These are phyloP conservation scores for Alisma plantagoaquatica DNA, from an alignment of 106 monocot species.

Conservation along the genomic window DNA sequence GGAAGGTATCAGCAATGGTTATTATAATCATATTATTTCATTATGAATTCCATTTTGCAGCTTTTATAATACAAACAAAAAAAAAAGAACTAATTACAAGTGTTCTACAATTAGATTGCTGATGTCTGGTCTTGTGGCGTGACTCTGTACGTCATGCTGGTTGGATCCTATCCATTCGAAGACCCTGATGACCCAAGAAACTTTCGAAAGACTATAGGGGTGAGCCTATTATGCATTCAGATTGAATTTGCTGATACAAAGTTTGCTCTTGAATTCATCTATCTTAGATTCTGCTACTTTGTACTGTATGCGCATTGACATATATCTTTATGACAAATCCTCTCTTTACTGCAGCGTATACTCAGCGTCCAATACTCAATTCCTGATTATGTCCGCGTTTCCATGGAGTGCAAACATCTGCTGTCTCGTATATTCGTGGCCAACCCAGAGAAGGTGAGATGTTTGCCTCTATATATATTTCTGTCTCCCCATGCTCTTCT, in stretches of 20 bases:
- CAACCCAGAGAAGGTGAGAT: conserved; percentile 60
- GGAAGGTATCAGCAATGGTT: conserved; percentile 39
- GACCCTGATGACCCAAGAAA: conserved; percentile 80
- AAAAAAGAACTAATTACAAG: no score
- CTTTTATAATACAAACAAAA: no score
- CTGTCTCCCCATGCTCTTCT: no score
- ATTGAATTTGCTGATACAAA: background rate
- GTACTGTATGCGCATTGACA: background rate
- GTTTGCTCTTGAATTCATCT: background rate
- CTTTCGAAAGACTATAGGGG: conserved; percentile 73
- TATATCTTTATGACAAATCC: background rate
- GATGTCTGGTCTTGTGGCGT: conserved; percentile 99
- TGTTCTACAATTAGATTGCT: no score
- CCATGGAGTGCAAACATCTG: conserved; percentile 59
- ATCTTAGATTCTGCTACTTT: background rate
- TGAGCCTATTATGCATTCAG: conserved; percentile 20
- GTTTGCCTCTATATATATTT: no score
- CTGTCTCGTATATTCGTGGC: conserved; percentile 82
- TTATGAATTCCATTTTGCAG: no score
- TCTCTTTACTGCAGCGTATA: conserved; percentile 46
- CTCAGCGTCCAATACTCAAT: conserved; percentile 66
- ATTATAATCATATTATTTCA: background rate
- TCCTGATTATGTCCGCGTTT: conserved; percentile 73
- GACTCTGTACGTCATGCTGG: conserved; percentile 92
- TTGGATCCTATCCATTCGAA: conserved; percentile 94